These are phyloP conservation scores for Aspergillus baeticus DNA, from an alignment of 495 filamentous ascomycete genomes.

Conservation along the genomic window DNA sequence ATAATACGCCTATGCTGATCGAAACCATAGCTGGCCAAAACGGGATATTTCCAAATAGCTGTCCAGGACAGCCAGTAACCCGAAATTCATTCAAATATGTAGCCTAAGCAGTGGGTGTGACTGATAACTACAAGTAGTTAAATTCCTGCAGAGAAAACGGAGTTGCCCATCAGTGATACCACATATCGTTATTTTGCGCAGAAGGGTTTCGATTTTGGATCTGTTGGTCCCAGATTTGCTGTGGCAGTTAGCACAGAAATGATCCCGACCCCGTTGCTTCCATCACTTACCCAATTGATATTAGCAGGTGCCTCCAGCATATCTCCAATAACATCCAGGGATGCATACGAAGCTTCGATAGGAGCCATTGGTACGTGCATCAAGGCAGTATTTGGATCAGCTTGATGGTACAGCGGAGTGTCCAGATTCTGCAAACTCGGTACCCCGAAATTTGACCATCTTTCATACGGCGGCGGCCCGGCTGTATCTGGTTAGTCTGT, in stretches of 20 bases:
- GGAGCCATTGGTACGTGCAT: conserved; percentile 2
- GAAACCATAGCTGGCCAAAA: too few species aligned
- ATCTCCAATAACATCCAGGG: conserved; percentile 50
- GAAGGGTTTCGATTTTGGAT: conserved; percentile 7
- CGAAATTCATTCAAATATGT: too few species aligned
- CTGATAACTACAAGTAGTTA: too few species aligned
- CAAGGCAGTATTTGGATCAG: not conserved
- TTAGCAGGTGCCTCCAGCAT: conserved; percentile 51
- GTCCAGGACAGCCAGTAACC: too few species aligned
- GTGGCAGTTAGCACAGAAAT: conserved; percentile 3
- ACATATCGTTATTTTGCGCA: not conserved
- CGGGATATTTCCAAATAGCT: too few species aligned
- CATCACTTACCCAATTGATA: conserved; percentile 70
- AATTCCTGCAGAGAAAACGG: not conserved
- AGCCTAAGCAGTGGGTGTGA: too few species aligned
- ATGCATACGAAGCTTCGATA: conserved; percentile 29
- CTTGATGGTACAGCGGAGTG: not conserved
- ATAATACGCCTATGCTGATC: too few species aligned
- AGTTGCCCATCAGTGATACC: not conserved
- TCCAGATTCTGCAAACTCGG: not conserved
- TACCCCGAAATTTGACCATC: conserved; percentile 4
- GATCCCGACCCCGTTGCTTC: not conserved
- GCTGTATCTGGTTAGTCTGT: not conserved
- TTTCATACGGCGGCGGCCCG: conserved; percentile 18
- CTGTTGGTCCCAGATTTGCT: conserved; percentile 22